Conservation (phyloP, 768 basidiomycete genomes). For the Porphyrellus cyaneotinctus region DNA sequence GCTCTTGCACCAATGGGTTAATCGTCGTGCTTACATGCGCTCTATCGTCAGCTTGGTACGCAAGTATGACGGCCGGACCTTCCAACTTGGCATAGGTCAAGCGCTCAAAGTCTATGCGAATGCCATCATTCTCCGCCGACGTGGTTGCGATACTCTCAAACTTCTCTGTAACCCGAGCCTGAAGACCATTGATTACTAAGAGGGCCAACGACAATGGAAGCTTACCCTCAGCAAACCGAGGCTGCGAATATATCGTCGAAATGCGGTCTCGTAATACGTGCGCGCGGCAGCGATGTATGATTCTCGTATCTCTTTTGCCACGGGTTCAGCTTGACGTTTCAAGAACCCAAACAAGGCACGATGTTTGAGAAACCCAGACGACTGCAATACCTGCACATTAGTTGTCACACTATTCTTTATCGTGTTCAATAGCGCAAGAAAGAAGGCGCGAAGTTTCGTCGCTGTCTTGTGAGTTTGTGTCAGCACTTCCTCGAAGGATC, state of each 20-base stretch:
- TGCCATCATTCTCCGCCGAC: constrained; percentile 39
- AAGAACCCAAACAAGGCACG: constrained; percentile 79
- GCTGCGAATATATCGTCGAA: constrained; percentile 83
- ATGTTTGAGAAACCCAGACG: constrained; percentile 81
- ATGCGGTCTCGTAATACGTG: constrained; percentile 93
- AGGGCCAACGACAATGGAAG: background rate
- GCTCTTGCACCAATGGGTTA: constrained; percentile 6
- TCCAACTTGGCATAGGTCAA: constrained; percentile 69
- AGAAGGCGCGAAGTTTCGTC: constrained; percentile 83
- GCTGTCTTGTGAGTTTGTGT: constrained; percentile 58
- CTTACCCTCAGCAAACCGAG: constrained; percentile 73
- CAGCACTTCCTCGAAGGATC: background rate
- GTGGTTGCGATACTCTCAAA: constrained; percentile 56
- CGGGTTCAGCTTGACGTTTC: constrained; percentile 71
- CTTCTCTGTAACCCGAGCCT: constrained; percentile 71
- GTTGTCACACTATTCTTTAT: constrained; percentile 81
- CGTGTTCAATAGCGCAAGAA: constrained; percentile 78
- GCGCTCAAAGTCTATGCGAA: constrained; percentile 48
- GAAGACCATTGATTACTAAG: background rate
- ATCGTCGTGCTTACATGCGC: constrained; percentile 62
- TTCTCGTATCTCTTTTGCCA: constrained; percentile 84
- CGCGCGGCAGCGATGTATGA: constrained; percentile 81
- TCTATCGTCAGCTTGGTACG: constrained; percentile 89
- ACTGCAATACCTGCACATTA: constrained; percentile 91
- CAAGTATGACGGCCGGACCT: constrained; percentile 74